Evolutionary conservation across 148 eudicot genomes (phyloP), one percentile per base, ranked within the genome.

Genomic region (Spergularia bocconei): DNA sequence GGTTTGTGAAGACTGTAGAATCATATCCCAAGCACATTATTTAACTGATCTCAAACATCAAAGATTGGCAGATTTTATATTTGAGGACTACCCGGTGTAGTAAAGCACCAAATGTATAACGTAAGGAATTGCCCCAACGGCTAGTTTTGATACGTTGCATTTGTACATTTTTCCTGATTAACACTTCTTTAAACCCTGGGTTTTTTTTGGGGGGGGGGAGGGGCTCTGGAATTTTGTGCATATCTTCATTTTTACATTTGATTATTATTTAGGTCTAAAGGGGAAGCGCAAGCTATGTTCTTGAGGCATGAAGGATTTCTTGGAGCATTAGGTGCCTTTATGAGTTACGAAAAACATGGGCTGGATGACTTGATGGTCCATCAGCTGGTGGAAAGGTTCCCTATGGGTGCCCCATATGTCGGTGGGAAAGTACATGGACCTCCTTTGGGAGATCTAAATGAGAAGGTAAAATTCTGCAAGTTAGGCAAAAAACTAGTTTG

Each of bases 251-350:
- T 58, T 56, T 5, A 6, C 53, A 57, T 51, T 3, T 41, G 47
- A 57, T 57, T 38, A 70, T 67, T 36, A 33, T 63, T 44, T 77
- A 95, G 98, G 99, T 95, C 99, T 21, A 90, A 92, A 78, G 99
- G 99, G 75, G 90, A 87, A 11, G 94, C 99, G 65, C 82, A 90
- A 78, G 99, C 99, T 10, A 95, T 92, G 99, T 95, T 95, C 82
- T 81, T 95, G 79, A 82, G 99, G 57, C 97, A 95, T 79, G 99
- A 95, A 88, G 99, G 99, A 38, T 95, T 92, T 85, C 80, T 95
- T 72, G 99, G 99, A 78, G 99, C 99, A 82, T 78, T 95, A 84
- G 99, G 99, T 77, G 99, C 99, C 76, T 95, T 95, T 79, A 88
- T 95, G 97, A 92, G 97, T 80, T 92, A 95, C 21, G 97, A 90